Conservation (phyloP, 257 asterid genomes). For the Solanum piurae region DNA sequence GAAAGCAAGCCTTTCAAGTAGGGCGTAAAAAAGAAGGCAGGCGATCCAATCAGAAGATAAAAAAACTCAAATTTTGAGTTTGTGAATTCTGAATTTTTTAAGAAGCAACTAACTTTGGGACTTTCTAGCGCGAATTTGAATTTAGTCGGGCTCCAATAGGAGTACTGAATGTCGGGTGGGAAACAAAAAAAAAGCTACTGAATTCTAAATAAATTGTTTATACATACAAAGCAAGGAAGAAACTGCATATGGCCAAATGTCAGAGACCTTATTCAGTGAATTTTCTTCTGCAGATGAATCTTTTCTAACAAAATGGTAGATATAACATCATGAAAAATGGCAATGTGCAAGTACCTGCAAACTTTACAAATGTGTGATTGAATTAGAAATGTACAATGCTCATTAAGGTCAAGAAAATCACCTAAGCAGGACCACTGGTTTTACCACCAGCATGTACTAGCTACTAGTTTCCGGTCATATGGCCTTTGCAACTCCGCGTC, state of each 20-base stretch:
- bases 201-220: too few species aligned
- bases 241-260: not conserved
- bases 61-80: not conserved
- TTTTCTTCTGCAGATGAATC: not conserved
- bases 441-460: slow-evolving; percentile 4
- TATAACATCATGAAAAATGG: not conserved
- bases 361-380: slow-evolving; percentile 1
- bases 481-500: not conserved
- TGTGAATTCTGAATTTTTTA: not conserved
- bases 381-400: slow-evolving; percentile 17
- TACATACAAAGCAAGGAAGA: not conserved
- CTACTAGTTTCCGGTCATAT: not conserved
- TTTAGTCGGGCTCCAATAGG: too few species aligned
- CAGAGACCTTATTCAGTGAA: not conserved
- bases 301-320: not conserved
- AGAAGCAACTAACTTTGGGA: not conserved
- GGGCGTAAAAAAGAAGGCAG: not conserved
- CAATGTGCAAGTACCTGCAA: slow-evolving; percentile 17
- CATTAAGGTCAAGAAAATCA: slow-evolving; percentile 13
- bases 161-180: too few species aligned
- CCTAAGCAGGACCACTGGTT: slow-evolving; percentile 7
- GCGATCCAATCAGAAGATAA: too few species aligned
- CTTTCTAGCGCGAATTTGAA: too few species aligned
- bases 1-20: not conserved
- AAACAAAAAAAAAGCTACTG: too few species aligned